These are phyloP conservation scores for Annona squamosa DNA, from an alignment of 164 flowering plant genomes.

Conservation along the genomic window DNA sequence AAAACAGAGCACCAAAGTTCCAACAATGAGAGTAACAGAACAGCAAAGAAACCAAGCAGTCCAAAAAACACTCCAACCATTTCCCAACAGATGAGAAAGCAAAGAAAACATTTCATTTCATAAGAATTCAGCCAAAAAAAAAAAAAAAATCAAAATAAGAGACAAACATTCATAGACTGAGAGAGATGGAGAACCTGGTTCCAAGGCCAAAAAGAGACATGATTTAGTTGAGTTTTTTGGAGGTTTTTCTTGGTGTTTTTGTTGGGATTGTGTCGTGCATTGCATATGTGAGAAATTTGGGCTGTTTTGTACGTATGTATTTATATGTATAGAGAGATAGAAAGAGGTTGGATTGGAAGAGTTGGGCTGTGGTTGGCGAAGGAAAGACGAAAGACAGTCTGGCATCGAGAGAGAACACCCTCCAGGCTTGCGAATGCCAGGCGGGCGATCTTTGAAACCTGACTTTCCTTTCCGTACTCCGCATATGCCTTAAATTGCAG, in stretches of 20 bases:
- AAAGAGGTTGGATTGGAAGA: background rate
- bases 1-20: no score
- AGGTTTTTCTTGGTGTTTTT: background rate
- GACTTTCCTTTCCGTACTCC: background rate
- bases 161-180: background rate
- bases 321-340: background rate
- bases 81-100: background rate
- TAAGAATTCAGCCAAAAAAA: background rate
- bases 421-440: slow-evolving; percentile 7
- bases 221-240: background rate
- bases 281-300: background rate
- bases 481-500: background rate
- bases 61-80: no score
- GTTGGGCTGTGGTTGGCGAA: background rate
- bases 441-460: background rate
- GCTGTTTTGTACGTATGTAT: background rate
- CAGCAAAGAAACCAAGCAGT: no score
- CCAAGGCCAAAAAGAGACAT: slow-evolving; percentile 73
- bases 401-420: background rate
- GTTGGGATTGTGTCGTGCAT: background rate
- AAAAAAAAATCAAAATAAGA: background rate
- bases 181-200: slow-evolving; percentile 31
- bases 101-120: background rate
- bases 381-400: slow-evolving; percentile 1
- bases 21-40: no score